Percentiles rank a stretch among this genome's conserved stretches.
phyloP scores from a whole-genome alignment of 1,139 yeast genomes.

The Nakaseomyces nivariensis region DNA sequence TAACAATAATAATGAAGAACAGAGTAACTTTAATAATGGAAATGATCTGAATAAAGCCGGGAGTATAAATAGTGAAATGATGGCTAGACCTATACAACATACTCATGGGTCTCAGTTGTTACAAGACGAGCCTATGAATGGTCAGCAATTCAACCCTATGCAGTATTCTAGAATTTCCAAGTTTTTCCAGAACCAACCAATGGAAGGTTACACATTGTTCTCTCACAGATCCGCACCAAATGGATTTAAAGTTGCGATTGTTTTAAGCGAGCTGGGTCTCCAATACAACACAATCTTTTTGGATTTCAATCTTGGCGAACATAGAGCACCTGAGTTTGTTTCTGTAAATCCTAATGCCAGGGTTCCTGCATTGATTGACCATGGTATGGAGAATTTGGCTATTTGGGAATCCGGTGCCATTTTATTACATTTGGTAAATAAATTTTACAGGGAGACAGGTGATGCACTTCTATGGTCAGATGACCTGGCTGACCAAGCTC shows the following conservation, averaged over 20 bases:
- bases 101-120: conserved; percentile 10
- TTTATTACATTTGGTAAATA: conserved; percentile 62
- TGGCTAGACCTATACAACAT: conserved; percentile 1
- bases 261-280: conserved; percentile 71
- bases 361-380: conserved; percentile 90
- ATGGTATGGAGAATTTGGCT: conserved; percentile 64
- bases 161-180: conserved; percentile 50
- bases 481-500: conserved; percentile 73
- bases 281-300: conserved; percentile 75
- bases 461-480: conserved; percentile 75
- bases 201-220: conserved; percentile 77
- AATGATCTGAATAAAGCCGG: conserved; percentile 12
- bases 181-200: conserved; percentile 70
- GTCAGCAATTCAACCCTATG: conserved; percentile 8
- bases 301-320: conserved; percentile 85
- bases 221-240: conserved; percentile 92
- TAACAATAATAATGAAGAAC: conserved; percentile 1
- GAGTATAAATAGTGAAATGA: conserved; percentile 15
- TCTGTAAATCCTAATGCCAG: conserved; percentile 89
- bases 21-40: conserved; percentile 13
- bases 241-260: conserved; percentile 92
- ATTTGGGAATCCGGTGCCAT: conserved; percentile 96
- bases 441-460: conserved; percentile 58
- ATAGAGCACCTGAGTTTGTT: conserved; percentile 86
- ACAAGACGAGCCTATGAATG: conserved; percentile 8